phyloP scores from a whole-genome alignment of 192 early-diverging fungal genomes.

The Backusella westeae region DNA sequence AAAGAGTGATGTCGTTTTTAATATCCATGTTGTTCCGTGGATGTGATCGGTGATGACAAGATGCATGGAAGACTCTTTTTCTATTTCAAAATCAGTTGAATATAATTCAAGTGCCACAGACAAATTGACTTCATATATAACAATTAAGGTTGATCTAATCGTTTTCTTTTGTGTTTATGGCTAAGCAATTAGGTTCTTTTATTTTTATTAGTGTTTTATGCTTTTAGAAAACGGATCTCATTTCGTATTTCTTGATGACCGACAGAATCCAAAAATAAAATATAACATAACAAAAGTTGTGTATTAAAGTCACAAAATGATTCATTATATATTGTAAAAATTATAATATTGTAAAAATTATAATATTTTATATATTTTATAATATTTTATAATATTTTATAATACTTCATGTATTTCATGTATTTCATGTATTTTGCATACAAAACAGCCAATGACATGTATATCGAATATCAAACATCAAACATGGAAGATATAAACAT shows the following conservation, averaged over 20 bases:
- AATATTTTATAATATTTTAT: no score
- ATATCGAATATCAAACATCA: not conserved
- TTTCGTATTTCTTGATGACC: not conserved
- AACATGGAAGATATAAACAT: not conserved
- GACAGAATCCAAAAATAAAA: not conserved
- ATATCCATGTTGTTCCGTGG: not conserved
- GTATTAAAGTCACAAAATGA: not conserved
- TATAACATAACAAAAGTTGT: not conserved
- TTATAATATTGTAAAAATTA: no score
- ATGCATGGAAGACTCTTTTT: conserved; percentile 2
- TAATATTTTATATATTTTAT: no score
- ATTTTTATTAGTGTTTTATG: not conserved
- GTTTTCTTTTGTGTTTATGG: not conserved
- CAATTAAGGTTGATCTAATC: not conserved
- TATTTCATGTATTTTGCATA: no score
- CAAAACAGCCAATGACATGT: no score
- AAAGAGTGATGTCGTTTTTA: no score
- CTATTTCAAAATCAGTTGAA: not conserved
- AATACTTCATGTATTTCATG: no score
- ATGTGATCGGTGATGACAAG: not conserved
- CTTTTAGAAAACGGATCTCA: no score
- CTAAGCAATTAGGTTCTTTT: not conserved
- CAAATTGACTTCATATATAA: not conserved
- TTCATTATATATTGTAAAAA: no score
- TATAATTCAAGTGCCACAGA: not conserved